phyloP scores from a whole-genome alignment of 768 basidiomycete species.

The Sarcodon aspratus region DNA sequence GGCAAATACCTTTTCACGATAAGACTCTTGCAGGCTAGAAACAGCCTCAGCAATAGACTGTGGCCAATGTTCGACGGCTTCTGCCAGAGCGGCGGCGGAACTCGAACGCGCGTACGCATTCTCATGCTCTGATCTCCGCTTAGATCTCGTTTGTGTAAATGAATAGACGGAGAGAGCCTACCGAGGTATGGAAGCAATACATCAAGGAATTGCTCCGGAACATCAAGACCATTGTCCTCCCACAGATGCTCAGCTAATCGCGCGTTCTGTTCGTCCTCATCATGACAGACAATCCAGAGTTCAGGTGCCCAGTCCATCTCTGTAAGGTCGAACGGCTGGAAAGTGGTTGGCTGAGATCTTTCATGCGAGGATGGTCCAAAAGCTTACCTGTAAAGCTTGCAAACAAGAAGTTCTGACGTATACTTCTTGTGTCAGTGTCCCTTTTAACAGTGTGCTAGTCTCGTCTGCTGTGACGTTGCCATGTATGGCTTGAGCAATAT shows the following conservation, averaged over 20 bases:
- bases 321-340: slow-evolving; percentile 85
- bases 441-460: slow-evolving; percentile 50
- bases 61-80: slow-evolving; percentile 66
- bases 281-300: slow-evolving; percentile 82
- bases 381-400: slow-evolving; percentile 75
- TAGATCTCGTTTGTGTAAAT: background rate
- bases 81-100: slow-evolving; percentile 61
- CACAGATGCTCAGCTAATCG: slow-evolving; percentile 72
- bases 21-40: slow-evolving; percentile 50
- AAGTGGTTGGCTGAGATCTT: background rate
- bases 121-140: slow-evolving; percentile 46
- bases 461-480: slow-evolving; percentile 54
- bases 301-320: slow-evolving; percentile 89
- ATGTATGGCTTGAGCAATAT: slow-evolving; percentile 72
- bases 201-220: slow-evolving; percentile 54
- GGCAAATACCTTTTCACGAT: slow-evolving; percentile 64
- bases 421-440: slow-evolving; percentile 76
- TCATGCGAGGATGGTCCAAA: background rate
- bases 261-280: slow-evolving; percentile 82
- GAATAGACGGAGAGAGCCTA: slow-evolving; percentile 19
- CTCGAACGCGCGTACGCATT: slow-evolving; percentile 72
- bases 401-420: slow-evolving; percentile 82
- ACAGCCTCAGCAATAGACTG: slow-evolving; percentile 38
- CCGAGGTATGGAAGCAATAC: slow-evolving; percentile 60
- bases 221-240: slow-evolving; percentile 94